phyloP scores from a whole-genome alignment of 257 asterid genomes.

The Fraxinus quadrangulata region DNA sequence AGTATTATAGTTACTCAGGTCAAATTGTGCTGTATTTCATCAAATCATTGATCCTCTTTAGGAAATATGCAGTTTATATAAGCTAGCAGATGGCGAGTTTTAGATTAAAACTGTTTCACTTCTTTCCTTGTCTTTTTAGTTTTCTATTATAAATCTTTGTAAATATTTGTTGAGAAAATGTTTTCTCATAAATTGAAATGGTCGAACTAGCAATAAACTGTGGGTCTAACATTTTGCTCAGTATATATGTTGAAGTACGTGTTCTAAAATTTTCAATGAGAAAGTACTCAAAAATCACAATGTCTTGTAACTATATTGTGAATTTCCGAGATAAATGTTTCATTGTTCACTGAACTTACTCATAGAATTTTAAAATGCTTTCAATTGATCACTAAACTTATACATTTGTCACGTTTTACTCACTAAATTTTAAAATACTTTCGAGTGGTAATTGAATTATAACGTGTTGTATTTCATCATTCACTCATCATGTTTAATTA shows the following conservation, averaged over 20 bases:
- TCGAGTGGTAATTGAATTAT: no score
- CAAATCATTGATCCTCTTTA: conserved; percentile 26
- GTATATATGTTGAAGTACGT: not conserved
- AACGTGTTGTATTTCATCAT: no score
- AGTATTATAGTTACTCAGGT: conserved; percentile 28
- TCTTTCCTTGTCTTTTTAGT: not conserved
- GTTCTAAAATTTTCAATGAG: not conserved
- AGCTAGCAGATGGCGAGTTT: conserved; percentile 30
- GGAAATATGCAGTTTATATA: conserved; percentile 34
- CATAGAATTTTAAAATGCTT: no score
- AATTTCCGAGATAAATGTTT: no score
- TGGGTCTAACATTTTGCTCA: not conserved
- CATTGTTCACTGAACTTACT: no score
- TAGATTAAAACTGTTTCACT: conserved; percentile 22
- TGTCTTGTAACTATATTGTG: no score
- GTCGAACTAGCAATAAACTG: not conserved
- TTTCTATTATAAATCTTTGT: not conserved
- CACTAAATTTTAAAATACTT: no score
- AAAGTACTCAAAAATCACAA: not conserved
- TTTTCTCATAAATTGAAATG: no score
- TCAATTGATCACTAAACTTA: no score
- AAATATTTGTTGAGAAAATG: not conserved
- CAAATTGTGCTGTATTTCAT: conserved; percentile 19
- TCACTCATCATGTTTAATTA: no score
- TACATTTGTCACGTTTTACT: no score